Percentiles rank a stretch among this genome's conserved stretches.
Evolutionary conservation across 305 asterid genomes (phyloP).

Genomic region (Caryopteris hybrid): DNA sequence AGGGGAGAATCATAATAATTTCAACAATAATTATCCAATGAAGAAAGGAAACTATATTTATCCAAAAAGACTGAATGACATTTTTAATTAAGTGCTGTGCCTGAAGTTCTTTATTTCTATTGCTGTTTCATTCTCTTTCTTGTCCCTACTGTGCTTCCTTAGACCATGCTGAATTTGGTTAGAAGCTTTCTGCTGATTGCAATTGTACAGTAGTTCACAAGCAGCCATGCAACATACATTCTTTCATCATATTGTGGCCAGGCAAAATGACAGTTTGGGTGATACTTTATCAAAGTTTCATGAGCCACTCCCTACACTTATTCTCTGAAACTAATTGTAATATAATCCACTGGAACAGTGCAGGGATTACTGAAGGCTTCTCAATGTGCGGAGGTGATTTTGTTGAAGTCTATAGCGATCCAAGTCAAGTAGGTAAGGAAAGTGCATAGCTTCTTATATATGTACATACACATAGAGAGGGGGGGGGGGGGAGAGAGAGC

Average conservation of each 20-base stretch:
- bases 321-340: background rate
- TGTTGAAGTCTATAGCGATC: conserved; percentile 87
- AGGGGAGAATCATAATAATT: background rate
- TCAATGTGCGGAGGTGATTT: conserved; percentile 99
- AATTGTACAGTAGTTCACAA: conserved; percentile 7
- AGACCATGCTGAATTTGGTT: background rate
- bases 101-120: too few relatives aligned
- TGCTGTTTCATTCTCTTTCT: background rate
- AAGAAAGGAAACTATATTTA: background rate
- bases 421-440: conserved; percentile 76
- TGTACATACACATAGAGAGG: background rate
- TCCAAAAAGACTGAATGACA: background rate
- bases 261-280: conserved; percentile 4
- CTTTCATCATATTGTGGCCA: conserved; percentile 9
- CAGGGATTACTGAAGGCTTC: conserved; percentile 96
- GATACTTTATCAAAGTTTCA: background rate
- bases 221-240: background rate
- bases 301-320: background rate
- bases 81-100: background rate
- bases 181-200: conserved; percentile 1
- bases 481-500: background rate
- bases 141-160: background rate
- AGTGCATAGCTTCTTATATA: background rate
- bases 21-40: background rate
- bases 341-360: conserved; percentile 58